Conservation (phyloP, 2,329 filamentous ascomycete species). For the Penicillium expansum region DNA sequence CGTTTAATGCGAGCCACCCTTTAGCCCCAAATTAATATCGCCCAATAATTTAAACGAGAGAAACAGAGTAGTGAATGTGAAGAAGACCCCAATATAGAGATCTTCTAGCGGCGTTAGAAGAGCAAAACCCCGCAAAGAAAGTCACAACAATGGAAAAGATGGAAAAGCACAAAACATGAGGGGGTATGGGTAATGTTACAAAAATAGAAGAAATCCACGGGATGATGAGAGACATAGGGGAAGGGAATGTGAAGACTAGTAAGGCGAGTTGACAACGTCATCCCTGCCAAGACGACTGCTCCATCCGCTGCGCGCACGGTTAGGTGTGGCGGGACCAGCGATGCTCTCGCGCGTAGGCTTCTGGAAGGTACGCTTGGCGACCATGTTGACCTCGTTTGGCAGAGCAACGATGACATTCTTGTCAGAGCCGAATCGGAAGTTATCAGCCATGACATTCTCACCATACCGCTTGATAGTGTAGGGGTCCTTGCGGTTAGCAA, state of each 20-base stretch:
- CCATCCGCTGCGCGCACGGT: conserved; percentile 35
- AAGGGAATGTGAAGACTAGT: conserved; percentile 36
- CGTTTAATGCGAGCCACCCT: background rate
- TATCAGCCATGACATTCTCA: conserved; percentile 95
- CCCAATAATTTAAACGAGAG: background rate
- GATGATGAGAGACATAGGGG: background rate
- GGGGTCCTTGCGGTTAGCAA: conserved; percentile 75
- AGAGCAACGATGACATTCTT: conserved; percentile 97
- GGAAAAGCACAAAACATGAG: conserved; percentile 19
- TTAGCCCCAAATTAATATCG: background rate
- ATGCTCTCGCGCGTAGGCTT: conserved; percentile 92
- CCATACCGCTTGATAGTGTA: conserved; percentile 96
- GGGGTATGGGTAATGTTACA: conserved; percentile 32
- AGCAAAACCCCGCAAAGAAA: conserved; percentile 2
- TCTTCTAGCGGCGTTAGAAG: background rate
- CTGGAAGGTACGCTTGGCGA: conserved; percentile 79
- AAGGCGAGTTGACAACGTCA: conserved; percentile 77
- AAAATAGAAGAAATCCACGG: conserved; percentile 13
- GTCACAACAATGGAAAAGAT: background rate
- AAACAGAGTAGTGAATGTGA: background rate
- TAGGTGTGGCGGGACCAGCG: conserved; percentile 57
- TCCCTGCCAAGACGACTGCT: conserved; percentile 62
- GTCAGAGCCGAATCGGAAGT: conserved; percentile 95
- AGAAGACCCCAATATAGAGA: background rate
- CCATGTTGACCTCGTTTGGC: conserved; percentile 98